A percentile compares a stretch with the other conserved stretches of the same genome.
phyloP scores from a whole-genome alignment of 1,284 basidiomycete species.

The Pseudozyma thailandica region DNA sequence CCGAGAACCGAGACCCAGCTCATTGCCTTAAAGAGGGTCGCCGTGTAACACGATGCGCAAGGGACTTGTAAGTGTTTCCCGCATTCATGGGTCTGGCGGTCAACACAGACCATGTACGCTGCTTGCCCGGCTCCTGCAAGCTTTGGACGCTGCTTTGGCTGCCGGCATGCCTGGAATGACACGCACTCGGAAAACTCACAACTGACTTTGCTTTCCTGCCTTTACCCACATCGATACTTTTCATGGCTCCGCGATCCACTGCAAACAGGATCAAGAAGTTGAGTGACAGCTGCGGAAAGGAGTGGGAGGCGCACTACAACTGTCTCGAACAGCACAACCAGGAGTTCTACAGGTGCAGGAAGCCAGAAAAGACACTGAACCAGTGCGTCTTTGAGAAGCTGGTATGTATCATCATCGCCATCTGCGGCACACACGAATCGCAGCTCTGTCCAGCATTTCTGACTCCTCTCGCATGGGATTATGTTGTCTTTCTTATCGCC shows the following conservation, averaged over 20 bases:
- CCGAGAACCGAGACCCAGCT: conserved; percentile 85
- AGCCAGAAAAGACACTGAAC: conserved; percentile 89
- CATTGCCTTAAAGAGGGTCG: conserved; percentile 97
- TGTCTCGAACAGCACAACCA: conserved; percentile 97
- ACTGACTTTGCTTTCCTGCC: not conserved
- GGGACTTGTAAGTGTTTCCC: conserved; percentile 79
- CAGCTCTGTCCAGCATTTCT: not conserved
- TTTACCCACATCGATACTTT: not conserved
- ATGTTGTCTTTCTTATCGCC: conserved; percentile 62
- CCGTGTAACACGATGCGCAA: conserved; percentile 93
- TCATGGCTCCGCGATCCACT: not conserved
- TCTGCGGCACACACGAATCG: too few species aligned
- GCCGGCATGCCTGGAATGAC: not conserved
- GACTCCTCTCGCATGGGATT: conserved; percentile 1
- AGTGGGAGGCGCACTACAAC: conserved; percentile 93
- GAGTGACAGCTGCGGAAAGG: conserved; percentile 86
- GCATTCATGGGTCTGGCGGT: not conserved
- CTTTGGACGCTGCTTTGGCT: not conserved
- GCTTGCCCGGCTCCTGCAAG: too few species aligned
- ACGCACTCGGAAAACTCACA: not conserved
- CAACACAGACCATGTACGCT: too few species aligned
- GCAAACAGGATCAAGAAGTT: conserved; percentile 84
- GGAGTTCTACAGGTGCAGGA: conserved; percentile 91
- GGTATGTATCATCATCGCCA: conserved; percentile 52
- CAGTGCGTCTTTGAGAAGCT: conserved; percentile 96